Evolutionary conservation across 2,329 filamentous ascomycete genomes (phyloP).

Genomic region (Venturia pyrina): DNA sequence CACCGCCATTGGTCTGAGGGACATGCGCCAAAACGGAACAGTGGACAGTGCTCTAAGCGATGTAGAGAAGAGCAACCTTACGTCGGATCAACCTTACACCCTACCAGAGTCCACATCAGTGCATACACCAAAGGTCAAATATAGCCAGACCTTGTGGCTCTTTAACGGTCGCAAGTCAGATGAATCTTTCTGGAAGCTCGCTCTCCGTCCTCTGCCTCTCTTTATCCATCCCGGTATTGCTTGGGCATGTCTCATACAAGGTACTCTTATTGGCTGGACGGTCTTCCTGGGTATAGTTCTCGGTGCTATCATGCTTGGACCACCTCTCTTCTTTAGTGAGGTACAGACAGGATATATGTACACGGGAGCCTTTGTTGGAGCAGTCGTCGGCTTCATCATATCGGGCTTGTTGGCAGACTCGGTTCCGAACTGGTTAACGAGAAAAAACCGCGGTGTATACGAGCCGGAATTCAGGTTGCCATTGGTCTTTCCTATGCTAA

Average conservation of each 20-base stretch:
- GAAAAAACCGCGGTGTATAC: conserved; percentile 68
- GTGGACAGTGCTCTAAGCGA: background rate
- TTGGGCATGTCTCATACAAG: conserved; percentile 75
- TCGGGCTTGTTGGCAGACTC: conserved; percentile 66
- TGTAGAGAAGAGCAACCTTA: conserved; percentile 12
- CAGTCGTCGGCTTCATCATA: conserved; percentile 66
- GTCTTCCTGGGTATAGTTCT: conserved; percentile 83
- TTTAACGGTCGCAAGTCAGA: conserved; percentile 79
- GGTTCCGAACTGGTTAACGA: conserved; percentile 60
- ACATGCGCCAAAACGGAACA: background rate
- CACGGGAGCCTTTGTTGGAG: conserved; percentile 74
- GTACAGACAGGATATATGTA: conserved; percentile 76
- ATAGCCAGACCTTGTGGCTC: conserved; percentile 49
- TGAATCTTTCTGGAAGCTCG: conserved; percentile 57
- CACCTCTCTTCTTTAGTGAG: conserved; percentile 70
- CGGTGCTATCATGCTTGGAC: conserved; percentile 66
- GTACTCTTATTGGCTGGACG: conserved; percentile 88
- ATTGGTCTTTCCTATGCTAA: conserved; percentile 70
- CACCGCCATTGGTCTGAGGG: conserved; percentile 18
- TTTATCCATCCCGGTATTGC: conserved; percentile 77
- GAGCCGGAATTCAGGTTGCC: conserved; percentile 86
- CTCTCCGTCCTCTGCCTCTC: conserved; percentile 67
- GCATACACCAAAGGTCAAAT: conserved; percentile 41
- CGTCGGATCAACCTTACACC: background rate
- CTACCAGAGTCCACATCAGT: background rate